Percentiles rank a stretch among this genome's conserved stretches.
phyloP scores from a whole-genome alignment of 345 rosid genomes.

The Leavenworthia alabamica region DNA sequence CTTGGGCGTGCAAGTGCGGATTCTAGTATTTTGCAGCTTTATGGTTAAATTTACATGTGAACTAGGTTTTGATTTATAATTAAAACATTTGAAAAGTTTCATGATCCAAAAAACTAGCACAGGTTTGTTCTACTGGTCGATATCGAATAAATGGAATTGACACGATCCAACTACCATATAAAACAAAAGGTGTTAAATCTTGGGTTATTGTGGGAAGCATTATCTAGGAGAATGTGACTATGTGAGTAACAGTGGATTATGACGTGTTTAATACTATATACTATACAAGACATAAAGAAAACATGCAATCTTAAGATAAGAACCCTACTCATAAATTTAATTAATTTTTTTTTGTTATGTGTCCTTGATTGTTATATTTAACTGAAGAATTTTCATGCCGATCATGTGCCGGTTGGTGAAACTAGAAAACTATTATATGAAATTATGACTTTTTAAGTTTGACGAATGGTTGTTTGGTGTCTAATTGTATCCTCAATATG shows the following conservation, averaged over 20 bases:
- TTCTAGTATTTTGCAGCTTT: slow-evolving; percentile 13
- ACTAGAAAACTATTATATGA: neutral
- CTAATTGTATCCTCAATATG: neutral
- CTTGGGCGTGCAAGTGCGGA: slow-evolving; percentile 14
- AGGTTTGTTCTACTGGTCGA: slow-evolving; percentile 12
- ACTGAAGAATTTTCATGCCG: slow-evolving; percentile 17
- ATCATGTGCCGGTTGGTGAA: slow-evolving; percentile 30
- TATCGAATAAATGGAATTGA: neutral
- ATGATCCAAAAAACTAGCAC: neutral
- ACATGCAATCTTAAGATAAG: neutral
- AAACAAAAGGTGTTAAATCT: neutral
- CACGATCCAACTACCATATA: slow-evolving; percentile 16
- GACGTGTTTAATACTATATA: slow-evolving; percentile 15
- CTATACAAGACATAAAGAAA: neutral
- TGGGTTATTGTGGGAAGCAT: slow-evolving; percentile 24
- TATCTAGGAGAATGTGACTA: slow-evolving; percentile 16
- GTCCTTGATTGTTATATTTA: neutral
- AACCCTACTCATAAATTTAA: neutral
- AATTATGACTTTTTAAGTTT: slow-evolving; percentile 4
- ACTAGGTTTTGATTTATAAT: neutral
- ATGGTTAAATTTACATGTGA: slow-evolving; percentile 2
- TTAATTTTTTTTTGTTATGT: neutral
- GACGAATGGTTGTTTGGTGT: slow-evolving; percentile 17
- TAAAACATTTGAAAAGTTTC: neutral
- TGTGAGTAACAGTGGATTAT: slow-evolving; percentile 20